Base-by-base conservation (phyloP, 2,329 filamentous ascomycete species). In the Colletotrichum tropicicola region DNA sequence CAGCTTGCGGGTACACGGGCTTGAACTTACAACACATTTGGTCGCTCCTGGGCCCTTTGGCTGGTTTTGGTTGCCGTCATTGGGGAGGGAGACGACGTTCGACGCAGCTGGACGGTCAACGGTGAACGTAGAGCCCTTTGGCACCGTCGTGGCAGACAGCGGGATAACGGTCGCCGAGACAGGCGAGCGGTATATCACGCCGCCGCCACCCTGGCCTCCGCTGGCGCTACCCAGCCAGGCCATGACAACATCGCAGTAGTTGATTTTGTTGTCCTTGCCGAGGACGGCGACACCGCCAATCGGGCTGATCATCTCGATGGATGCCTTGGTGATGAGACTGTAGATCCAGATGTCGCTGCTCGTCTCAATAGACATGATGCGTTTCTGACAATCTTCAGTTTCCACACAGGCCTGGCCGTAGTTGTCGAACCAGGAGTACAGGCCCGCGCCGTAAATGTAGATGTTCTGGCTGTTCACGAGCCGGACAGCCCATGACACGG, bases 371-470 rank as follows among this genome's bases (percentile, higher is more conserved):
- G 75, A 78, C 43, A 78, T 72, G 45, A 78, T 79, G 25, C 76
- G 72, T 3, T 72, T 70, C 71, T 83, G 80, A 73, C 81, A 83
- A 23, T 75, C 70, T 0, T 72, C 74, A 4, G 77, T 69, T 5
- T 73, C 73, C 17, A 74, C 76, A 70, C 80, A 83, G 35, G 28
- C 28, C 28, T 30, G 28, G 28, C 12, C 61, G 72, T 89, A 87
- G 72, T 87, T 82, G 73, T 87, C 84, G 76, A 90, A 90, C 68
- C 84, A 87, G 30, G 76, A 79, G 77, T 91, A 91, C 28, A 89
- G 73, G 0, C 89, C 89, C 28, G 28, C 28, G 28, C 28, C 28
- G 28, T 30, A 30, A 12, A 30, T 7, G 28, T 30, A 30, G 28
- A 30, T 30, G 28, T 7, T 8, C 28, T 30, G 28, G 28, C 28